Conservation (phyloP, 2,329 filamentous ascomycete genomes). For the Endoconidiophora laricicola region DNA sequence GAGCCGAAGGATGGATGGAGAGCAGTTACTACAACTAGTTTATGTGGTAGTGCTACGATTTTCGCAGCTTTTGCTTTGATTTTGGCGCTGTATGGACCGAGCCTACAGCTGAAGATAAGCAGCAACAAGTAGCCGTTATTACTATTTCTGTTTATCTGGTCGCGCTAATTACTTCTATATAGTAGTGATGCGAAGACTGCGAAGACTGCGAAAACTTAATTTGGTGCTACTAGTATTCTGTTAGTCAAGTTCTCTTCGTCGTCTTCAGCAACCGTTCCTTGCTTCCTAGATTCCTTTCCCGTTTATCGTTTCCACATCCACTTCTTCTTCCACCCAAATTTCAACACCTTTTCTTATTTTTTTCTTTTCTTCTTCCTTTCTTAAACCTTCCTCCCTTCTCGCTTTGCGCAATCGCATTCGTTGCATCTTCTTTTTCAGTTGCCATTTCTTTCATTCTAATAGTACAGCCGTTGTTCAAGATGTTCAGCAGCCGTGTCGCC, state of each 20-base stretch:
- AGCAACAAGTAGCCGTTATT: too few species aligned
- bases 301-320: slow-evolving; percentile 4
- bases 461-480: slow-evolving; percentile 8
- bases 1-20: slow-evolving; percentile 12
- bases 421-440: slow-evolving; percentile 11
- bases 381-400: slow-evolving; percentile 1
- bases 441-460: slow-evolving; percentile 12
- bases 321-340: slow-evolving; percentile 13
- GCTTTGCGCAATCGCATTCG: slow-evolving; percentile 14
- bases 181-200: too few species aligned
- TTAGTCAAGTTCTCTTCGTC: too few species aligned
- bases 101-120: too few species aligned
- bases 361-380: slow-evolving; percentile 5
- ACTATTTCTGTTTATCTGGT: too few species aligned
- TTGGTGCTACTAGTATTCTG: too few species aligned
- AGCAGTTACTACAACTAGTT: background rate
- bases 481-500: slow-evolving; percentile 13
- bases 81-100: too few species aligned
- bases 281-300: background rate
- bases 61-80: background rate
- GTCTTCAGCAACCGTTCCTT: too few species aligned
- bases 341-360: slow-evolving; percentile 7
- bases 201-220: too few species aligned
- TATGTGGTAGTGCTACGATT: background rate
- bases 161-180: too few species aligned